Percentiles rank a stretch among this genome's conserved stretches.
phyloP scores from a whole-genome alignment of 2,329 filamentous ascomycete species.

The Aureobasidium sp. region DNA sequence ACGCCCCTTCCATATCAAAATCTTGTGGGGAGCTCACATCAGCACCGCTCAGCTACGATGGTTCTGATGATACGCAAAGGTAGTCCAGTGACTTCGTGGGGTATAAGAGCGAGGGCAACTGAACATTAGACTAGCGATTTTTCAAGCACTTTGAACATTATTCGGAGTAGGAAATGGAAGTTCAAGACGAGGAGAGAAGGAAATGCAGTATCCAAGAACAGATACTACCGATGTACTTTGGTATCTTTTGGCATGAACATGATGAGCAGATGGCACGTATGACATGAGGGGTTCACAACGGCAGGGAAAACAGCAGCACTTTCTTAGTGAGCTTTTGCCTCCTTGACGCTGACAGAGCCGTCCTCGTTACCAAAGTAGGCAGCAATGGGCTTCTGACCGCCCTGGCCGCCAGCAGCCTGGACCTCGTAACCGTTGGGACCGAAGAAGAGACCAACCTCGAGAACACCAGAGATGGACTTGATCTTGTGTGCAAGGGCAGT shows the following conservation, averaged over 20 bases:
- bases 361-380: constrained; percentile 90
- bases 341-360: constrained; percentile 30
- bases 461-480: constrained; percentile 74
- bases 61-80: neutral
- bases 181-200: neutral
- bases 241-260: constrained; percentile 8
- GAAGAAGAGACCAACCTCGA: constrained; percentile 87
- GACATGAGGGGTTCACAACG: neutral
- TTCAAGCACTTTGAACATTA: neutral
- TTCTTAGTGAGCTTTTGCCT: neutral
- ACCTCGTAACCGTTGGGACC: constrained; percentile 70
- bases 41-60: neutral
- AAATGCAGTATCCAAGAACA: neutral
- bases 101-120: neutral
- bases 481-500: constrained; percentile 63
- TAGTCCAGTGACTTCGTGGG: neutral
- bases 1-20: neutral
- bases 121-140: neutral
- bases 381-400: constrained; percentile 83
- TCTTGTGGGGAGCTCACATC: neutral
- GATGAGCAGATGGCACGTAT: neutral
- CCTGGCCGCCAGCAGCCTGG: constrained; percentile 47
- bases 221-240: constrained; percentile 1
- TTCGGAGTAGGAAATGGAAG: neutral
- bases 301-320: neutral